phyloP scores from a whole-genome alignment of 768 basidiomycete species.

The Obba rivulosa region DNA sequence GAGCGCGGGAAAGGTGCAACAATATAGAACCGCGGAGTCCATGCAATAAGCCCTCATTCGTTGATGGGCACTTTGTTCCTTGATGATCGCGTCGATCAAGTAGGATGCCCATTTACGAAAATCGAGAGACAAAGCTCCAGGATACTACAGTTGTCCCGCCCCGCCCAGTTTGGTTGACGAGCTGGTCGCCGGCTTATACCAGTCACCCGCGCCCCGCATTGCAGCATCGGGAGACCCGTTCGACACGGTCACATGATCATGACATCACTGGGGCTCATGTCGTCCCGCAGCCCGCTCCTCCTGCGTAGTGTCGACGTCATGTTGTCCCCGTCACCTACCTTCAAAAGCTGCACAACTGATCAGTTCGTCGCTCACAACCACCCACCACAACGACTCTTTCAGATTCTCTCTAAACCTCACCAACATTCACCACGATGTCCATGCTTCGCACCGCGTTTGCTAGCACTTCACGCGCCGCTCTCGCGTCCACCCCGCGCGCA shows the following conservation, averaged over 20 bases:
- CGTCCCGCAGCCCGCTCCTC: not conserved
- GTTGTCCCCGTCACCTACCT: conserved; percentile 1
- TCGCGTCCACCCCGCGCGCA: conserved; percentile 12
- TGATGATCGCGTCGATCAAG: too few relatives aligned
- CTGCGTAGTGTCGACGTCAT: conserved; percentile 11
- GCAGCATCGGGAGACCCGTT: too few relatives aligned
- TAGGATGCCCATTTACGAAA: too few relatives aligned
- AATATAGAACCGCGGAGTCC: too few relatives aligned
- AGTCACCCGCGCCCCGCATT: too few relatives aligned
- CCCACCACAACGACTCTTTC: not conserved
- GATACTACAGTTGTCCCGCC: too few relatives aligned
- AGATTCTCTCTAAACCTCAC: not conserved
- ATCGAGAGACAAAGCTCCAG: too few relatives aligned
- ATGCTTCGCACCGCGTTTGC: conserved; percentile 27
- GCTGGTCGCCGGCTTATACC: too few relatives aligned
- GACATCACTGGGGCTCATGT: not conserved
- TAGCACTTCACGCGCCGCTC: conserved; percentile 12
- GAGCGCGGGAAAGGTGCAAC: too few relatives aligned
- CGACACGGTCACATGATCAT: not conserved
- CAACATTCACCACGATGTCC: conserved; percentile 5
- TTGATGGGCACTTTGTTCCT: too few relatives aligned
- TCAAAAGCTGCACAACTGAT: not conserved
- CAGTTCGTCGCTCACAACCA: not conserved
- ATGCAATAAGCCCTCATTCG: too few relatives aligned
- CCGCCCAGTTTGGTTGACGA: too few relatives aligned